Base-by-base conservation (phyloP, 768 basidiomycete genomes). In the Auriscalpium orientale region DNA sequence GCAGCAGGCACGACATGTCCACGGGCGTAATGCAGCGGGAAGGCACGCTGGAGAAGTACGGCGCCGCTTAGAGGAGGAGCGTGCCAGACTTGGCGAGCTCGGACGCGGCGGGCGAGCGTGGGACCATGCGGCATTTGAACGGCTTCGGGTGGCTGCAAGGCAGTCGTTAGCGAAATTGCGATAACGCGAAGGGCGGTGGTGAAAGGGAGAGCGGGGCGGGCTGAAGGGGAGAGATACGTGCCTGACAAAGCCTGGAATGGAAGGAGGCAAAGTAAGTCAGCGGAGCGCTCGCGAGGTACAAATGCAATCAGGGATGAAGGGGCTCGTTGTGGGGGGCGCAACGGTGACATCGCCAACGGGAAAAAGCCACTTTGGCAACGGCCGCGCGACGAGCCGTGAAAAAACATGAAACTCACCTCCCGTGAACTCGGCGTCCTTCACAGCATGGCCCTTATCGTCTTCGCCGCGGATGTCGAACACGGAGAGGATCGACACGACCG, bases 11-110 rank as follows among this genome's bases (percentile, higher is more conserved):
- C 28, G 28, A 28, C 28, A 28, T 28, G 28, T 28, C 28, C 28
- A 28, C 22, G 22, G 22, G 22, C 22, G 28, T 28, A 28, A 28
- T 28, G 28, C 28, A 28, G 28, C 28, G 7, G 28, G 28, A 1
- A 28, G 22, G 22, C 22, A 28, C 28, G n/a, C n/a, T 28, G 13
- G 43, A 44, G 3, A 44, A 18, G n/a, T n/a, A n/a, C 15, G 43
- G 15, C 43, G 18, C 13, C 15, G 18, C 47, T 59, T 49, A 59
- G 51, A 53, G 13, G 36, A 37, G 1, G 8, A 45, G 46, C 4
- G 58, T 57, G n/a, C 56, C 58, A n/a, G 52, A 51, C 35, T 37
- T 60, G 38, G 58, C 53, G 34, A 60, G 52, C 33, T 60, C 58
- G 15, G 37, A 37, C 2, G 52, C 44, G 9, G 53, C 58, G 15